Base-by-base conservation (phyloP, 192 early-diverging fungal genomes). In the Diversispora epigaea region DNA sequence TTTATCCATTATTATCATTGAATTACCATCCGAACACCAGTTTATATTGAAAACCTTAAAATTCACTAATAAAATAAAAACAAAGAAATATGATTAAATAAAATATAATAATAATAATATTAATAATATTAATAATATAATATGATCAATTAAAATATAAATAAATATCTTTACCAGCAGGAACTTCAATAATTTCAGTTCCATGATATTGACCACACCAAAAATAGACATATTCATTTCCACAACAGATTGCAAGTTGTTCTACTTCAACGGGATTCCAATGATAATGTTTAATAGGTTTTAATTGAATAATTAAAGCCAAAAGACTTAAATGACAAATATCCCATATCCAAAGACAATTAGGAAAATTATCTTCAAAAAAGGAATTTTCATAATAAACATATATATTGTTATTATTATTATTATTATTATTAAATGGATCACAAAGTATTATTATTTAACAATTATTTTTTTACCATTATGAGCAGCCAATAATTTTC, bases 281-380 rank as follows among this genome's bases (percentile, higher is more conserved):
- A 19, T 68, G 49, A 7, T 85, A 78, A 21, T 83, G 67, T 40
- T 77, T 81, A 50, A 95, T 85, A 2, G 92, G 81, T 11, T 77
- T 73, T 32, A 80, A 63, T 74, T 93, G 91, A 46, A 83, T 79
- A 10, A 95, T 82, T 19, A 93, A 79, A 7, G 83, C 84, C 3
- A 84, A 56, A 41, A 84, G 80, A 4, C 76, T 76, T 15, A 90
- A 52, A 0, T 77, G 71, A 5, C 73, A 49, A 22, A 91, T 71
- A 52, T 91, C 84, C 93, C 93, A 94, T 43, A 94, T 86, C 91
- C 93, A 94, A 3, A 93, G 79, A 11, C 79, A 77, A 47, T 79
- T 90, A 2, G 93, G 91, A 85, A 91, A 92, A 67, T 87, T 90
- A 64, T 94, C 93, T 94, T 45, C 25, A 54, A 54, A 54, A 0